Conservation (phyloP, 148 eudicot species). For the Bassia scoparia region DNA sequence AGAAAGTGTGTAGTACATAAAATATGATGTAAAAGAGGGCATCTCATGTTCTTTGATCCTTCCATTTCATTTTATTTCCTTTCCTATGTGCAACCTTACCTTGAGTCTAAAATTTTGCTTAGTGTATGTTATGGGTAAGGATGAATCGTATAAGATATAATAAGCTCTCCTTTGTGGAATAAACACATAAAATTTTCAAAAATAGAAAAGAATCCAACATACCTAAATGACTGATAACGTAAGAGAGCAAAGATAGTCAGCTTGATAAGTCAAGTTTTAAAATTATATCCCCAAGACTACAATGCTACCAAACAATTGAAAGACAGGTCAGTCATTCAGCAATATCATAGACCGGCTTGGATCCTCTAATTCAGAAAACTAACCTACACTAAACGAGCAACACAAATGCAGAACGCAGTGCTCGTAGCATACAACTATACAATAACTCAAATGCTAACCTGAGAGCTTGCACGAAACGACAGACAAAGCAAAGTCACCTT, state of each 20-base stretch:
- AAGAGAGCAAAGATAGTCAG: neutral
- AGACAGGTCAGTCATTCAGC: neutral
- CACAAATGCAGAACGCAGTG: neutral
- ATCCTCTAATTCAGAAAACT: neutral
- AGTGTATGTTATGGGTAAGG: too few relatives aligned
- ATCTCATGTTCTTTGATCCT: neutral
- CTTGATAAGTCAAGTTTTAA: neutral
- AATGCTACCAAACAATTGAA: neutral
- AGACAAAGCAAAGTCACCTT: slow-evolving; percentile 76
- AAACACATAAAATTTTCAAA: neutral
- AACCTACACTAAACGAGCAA: neutral
- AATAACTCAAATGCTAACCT: slow-evolving; percentile 38
- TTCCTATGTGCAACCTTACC: neutral
- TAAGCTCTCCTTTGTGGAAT: neutral
- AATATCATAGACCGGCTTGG: neutral
- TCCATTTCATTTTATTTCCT: neutral
- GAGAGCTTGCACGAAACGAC: slow-evolving; percentile 83
- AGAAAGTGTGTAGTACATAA: neutral
- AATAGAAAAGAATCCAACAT: neutral
- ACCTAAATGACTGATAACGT: neutral
- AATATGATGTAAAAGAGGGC: neutral
- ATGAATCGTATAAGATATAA: too few relatives aligned
- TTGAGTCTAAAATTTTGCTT: too few relatives aligned
- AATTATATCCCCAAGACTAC: too few relatives aligned
- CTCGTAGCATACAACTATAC: neutral